A percentile compares a stretch with the other conserved stretches of the same genome.
Conservation (phyloP, 345 rosid species). For the Cardiospermum halicacabum region DNA sequence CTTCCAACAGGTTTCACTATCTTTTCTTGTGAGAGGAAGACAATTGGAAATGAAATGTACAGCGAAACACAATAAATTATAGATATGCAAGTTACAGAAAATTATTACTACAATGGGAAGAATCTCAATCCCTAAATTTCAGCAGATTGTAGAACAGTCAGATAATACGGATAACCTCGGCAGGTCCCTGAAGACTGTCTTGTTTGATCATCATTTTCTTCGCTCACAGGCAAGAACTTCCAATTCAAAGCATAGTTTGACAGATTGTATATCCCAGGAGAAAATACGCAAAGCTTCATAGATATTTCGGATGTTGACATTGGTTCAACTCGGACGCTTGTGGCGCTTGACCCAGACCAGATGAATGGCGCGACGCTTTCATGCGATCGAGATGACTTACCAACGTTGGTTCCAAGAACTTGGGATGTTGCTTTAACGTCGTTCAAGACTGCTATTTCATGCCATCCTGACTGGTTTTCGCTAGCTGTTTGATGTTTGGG, state of each 20-base stretch:
- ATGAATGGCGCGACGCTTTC: slow-evolving; percentile 60
- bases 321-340: slow-evolving; percentile 52
- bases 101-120: slow-evolving; percentile 6
- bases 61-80: slow-evolving; percentile 24
- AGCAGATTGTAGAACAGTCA: slow-evolving; percentile 64
- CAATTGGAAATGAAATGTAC: slow-evolving; percentile 9
- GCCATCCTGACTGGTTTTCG: slow-evolving; percentile 68
- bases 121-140: slow-evolving; percentile 7
- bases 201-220: slow-evolving; percentile 25
- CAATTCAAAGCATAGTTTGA: slow-evolving; percentile 72
- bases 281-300: slow-evolving; percentile 64
- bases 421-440: slow-evolving; percentile 52
- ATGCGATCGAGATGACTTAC: slow-evolving; percentile 28
- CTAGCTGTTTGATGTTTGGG: slow-evolving; percentile 14
- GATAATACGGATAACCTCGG: slow-evolving; percentile 64
- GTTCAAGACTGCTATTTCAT: slow-evolving; percentile 31
- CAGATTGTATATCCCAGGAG: slow-evolving; percentile 73
- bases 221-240: slow-evolving; percentile 33
- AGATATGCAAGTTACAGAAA: slow-evolving; percentile 22
- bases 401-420: slow-evolving; percentile 23
- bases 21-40: slow-evolving; percentile 13
- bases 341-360: slow-evolving; percentile 81
- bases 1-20: slow-evolving; percentile 13
- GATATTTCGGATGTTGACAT: slow-evolving; percentile 50
- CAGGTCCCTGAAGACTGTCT: slow-evolving; percentile 50